These are phyloP conservation scores for Metschnikowia picachoensis DNA, from an alignment of 805 yeast genomes.

Conservation along the genomic window DNA sequence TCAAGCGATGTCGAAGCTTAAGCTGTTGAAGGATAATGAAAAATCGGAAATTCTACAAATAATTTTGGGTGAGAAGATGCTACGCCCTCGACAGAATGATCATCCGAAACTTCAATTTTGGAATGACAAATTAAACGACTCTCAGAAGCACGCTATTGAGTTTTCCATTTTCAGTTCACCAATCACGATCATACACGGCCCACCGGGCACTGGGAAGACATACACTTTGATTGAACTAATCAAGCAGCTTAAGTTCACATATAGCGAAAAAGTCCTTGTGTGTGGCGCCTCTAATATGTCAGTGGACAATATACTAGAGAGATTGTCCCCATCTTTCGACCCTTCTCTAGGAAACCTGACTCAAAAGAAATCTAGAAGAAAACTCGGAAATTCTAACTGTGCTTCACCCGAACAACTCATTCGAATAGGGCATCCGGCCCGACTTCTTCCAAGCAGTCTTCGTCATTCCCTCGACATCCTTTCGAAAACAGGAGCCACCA, in stretches of 20 bases:
- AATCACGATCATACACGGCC: slow-evolving; percentile 66
- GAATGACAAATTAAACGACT: slow-evolving; percentile 50
- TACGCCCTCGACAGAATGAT: slow-evolving; percentile 20
- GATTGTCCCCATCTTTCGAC: slow-evolving; percentile 43
- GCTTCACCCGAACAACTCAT: slow-evolving; percentile 44
- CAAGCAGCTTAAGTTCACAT: slow-evolving; percentile 55
- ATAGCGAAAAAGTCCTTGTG: slow-evolving; percentile 58
- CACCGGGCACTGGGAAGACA: slow-evolving; percentile 83
- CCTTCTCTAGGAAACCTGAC: background rate
- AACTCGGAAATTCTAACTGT: slow-evolving; percentile 23
- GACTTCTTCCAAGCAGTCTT: slow-evolving; percentile 58
- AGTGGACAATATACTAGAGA: slow-evolving; percentile 84
- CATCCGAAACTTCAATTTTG: slow-evolving; percentile 23
- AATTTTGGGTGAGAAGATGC: slow-evolving; percentile 44
- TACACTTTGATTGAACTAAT: slow-evolving; percentile 79
- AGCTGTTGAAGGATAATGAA: slow-evolving; percentile 41
- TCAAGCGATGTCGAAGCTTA: slow-evolving; percentile 64
- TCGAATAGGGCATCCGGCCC: slow-evolving; percentile 92
- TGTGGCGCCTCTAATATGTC: slow-evolving; percentile 95
- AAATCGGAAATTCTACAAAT: slow-evolving; percentile 36
- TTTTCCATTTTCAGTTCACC: slow-evolving; percentile 58
- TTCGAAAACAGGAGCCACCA: slow-evolving; percentile 54
- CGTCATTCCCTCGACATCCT: slow-evolving; percentile 75
- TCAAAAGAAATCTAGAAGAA: slow-evolving; percentile 7
- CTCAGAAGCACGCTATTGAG: slow-evolving; percentile 70